Evolutionary conservation across 139 green algal species (phyloP).

Genomic region (Chlamydomonas schloesseri): DNA sequence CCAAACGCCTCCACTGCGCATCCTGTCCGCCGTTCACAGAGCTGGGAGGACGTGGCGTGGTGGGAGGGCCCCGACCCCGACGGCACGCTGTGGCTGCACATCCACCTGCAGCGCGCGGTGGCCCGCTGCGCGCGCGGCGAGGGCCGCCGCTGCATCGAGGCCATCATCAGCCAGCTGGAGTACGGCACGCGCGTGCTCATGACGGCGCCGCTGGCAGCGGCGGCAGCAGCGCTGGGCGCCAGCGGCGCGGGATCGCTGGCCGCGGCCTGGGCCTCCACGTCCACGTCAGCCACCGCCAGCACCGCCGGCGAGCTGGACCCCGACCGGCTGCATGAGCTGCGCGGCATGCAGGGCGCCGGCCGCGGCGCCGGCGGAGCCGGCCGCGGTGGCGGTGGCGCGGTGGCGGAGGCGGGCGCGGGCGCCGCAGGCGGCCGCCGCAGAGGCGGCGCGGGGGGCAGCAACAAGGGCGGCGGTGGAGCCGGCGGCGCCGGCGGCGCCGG

Average conservation of each 20-base stretch:
- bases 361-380: too few species aligned
- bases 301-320: too few species aligned
- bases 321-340: too few species aligned
- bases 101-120: conserved; percentile 30
- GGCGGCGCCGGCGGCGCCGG: background rate
- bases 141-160: background rate
- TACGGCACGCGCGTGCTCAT: conserved; percentile 18
- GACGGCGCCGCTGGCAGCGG: background rate
- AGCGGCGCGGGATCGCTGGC: background rate
- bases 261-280: background rate
- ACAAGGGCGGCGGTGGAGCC: background rate
- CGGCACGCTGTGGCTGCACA: conserved; percentile 31
- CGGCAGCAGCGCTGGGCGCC: background rate
- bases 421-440: too few species aligned
- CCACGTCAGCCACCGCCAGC: background rate
- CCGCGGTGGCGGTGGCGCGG: too few species aligned
- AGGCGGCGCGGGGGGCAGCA: background rate
- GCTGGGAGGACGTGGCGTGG: conserved; percentile 23
- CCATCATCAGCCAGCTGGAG: conserved; percentile 19
- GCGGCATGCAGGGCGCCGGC: too few species aligned
- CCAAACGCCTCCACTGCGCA: too few species aligned
- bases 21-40: too few species aligned
- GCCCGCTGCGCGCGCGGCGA: background rate
- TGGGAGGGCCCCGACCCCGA: conserved; percentile 32
- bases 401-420: background rate